Percentiles rank a stretch among this genome's conserved stretches.
phyloP scores from a whole-genome alignment of 2,329 filamentous ascomycete genomes.

The Colletotrichum eleusines region DNA sequence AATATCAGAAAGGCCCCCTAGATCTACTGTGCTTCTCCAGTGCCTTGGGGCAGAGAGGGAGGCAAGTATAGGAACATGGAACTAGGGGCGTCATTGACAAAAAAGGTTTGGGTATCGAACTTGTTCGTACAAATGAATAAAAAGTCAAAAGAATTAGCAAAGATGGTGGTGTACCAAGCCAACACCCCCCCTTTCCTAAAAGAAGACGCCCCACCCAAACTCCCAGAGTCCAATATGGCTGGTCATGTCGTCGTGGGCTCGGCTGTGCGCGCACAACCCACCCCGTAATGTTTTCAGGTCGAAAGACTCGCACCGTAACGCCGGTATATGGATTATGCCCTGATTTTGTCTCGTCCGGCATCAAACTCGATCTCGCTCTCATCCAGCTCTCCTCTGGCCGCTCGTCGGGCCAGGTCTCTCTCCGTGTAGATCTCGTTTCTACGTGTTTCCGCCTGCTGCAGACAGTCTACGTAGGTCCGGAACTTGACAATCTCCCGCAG shows the following conservation, averaged over 20 bases:
- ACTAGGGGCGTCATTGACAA: neutral
- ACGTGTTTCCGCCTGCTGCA: constrained; percentile 76
- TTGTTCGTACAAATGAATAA: constrained; percentile 36
- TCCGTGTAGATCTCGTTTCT: constrained; percentile 79
- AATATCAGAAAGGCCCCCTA: neutral
- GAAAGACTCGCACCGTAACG: constrained; percentile 1
- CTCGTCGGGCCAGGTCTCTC: constrained; percentile 64
- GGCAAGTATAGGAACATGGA: neutral
- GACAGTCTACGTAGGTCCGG: constrained; percentile 89
- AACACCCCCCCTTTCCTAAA: constrained; percentile 5
- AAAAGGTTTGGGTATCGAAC: constrained; percentile 41
- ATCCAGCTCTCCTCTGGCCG: constrained; percentile 60
- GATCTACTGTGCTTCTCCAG: too few relatives aligned
- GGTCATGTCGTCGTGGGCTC: constrained; percentile 36
- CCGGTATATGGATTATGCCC: constrained; percentile 42
- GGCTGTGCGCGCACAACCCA: neutral
- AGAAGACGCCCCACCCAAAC: constrained; percentile 24
- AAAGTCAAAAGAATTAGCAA: constrained; percentile 3
- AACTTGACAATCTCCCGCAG: constrained; percentile 97
- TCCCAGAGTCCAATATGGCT: constrained; percentile 23
- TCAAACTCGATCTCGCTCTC: constrained; percentile 55
- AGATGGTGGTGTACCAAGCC: neutral
- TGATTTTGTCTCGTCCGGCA: constrained; percentile 52
- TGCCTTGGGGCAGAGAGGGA: neutral
- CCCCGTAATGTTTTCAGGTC: neutral